Percentiles rank a stretch among this genome's conserved stretches.
phyloP scores from a whole-genome alignment of 2,329 filamentous ascomycete species.

The Fusarium ambrosium region DNA sequence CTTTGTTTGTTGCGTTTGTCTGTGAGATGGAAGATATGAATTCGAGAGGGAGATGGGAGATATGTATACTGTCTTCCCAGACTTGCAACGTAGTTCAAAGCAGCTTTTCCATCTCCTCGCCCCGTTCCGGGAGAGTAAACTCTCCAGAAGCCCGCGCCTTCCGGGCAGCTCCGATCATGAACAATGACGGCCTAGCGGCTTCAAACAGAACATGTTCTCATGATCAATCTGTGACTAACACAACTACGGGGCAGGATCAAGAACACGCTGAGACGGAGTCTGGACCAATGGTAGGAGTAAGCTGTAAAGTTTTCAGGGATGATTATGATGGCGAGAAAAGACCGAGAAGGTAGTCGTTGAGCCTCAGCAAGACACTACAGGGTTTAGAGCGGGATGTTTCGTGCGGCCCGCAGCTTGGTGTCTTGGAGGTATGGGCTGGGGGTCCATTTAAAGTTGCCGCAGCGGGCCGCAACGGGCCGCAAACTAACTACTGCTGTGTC shows the following conservation, averaged over 20 bases:
- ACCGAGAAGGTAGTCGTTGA: not conserved
- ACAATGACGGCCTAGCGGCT: not conserved
- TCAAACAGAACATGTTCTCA: not conserved
- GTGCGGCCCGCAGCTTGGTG: slow-evolving; percentile 2
- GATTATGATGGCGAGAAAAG: slow-evolving; percentile 6
- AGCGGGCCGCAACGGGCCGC: slow-evolving; percentile 29
- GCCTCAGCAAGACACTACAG: not conserved
- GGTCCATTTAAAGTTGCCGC: slow-evolving; percentile 4
- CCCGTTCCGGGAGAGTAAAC: not conserved
- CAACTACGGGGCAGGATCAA: not conserved
- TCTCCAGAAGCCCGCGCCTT: not conserved
- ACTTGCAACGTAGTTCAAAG: not conserved
- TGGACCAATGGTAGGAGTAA: not conserved
- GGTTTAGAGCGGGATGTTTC: not conserved
- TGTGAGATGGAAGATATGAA: not conserved
- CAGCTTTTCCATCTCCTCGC: not conserved
- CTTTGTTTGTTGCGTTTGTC: not conserved
- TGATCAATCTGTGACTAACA: slow-evolving; percentile 1
- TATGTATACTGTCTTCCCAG: not conserved
- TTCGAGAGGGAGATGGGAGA: not conserved
- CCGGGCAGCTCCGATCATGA: not conserved
- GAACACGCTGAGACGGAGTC: not conserved
- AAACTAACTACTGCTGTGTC: slow-evolving; percentile 1
- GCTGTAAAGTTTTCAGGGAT: not conserved
- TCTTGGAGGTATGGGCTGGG: not conserved